These are phyloP conservation scores for Aspergillus sp. DNA, from an alignment of 2,329 filamentous ascomycete species.

Conservation along the genomic window DNA sequence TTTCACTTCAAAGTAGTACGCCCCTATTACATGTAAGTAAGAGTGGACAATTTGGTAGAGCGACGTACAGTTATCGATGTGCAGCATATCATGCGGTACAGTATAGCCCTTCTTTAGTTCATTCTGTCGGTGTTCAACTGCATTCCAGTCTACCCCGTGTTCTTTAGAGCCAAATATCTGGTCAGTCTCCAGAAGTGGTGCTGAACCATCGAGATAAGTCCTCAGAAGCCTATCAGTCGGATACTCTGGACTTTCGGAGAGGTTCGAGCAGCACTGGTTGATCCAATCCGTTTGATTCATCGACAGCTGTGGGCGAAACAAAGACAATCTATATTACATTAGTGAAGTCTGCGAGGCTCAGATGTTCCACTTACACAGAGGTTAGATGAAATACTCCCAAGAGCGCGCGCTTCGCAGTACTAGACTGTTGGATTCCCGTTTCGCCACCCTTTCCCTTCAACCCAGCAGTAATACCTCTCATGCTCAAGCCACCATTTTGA, in stretches of 20 bases:
- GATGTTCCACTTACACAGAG: constrained; percentile 1
- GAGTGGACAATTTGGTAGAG: background rate
- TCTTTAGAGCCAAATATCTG: background rate
- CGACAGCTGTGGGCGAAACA: constrained; percentile 10
- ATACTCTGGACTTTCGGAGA: constrained; percentile 4
- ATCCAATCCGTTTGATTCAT: constrained; percentile 14
- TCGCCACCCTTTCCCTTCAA: background rate
- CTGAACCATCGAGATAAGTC: constrained; percentile 1
- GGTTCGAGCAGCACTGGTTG: constrained; percentile 2
- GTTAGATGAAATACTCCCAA: constrained; percentile 11
- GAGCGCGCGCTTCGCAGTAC: constrained; percentile 3
- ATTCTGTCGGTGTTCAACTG: background rate
- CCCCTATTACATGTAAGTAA: background rate
- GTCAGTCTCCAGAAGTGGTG: background rate
- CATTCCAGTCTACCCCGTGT: background rate
- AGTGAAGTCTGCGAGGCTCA: background rate
- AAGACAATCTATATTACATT: background rate
- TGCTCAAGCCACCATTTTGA: constrained; percentile 1
- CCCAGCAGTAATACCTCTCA: background rate
- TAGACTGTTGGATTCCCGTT: background rate
- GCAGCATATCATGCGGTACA: background rate
- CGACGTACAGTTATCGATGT: constrained; percentile 1
- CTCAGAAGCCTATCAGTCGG: constrained; percentile 8
- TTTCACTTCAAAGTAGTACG: constrained; percentile 5
- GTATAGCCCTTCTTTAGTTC: background rate